Percentiles rank a stretch among this genome's conserved stretches.
These are phyloP conservation scores for Bromus sterilis DNA, from an alignment of 176 grass and related monocot genomes.

Conservation along the genomic window DNA sequence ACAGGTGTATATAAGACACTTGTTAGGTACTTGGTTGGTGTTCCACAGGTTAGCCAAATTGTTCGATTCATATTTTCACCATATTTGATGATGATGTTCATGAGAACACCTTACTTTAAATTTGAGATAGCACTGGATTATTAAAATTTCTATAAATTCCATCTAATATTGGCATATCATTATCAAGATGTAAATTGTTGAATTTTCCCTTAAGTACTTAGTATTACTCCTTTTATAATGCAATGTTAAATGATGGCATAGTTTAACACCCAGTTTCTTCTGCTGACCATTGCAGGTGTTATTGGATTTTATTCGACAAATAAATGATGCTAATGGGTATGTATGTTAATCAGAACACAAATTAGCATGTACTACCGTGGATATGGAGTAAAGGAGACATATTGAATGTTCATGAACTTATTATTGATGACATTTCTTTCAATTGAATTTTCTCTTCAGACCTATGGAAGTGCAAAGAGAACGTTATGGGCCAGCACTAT, in stretches of 20 bases:
- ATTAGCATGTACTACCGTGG: neutral
- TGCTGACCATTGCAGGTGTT: slow-evolving; percentile 58
- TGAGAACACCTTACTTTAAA: neutral
- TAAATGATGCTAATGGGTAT: slow-evolving; percentile 98
- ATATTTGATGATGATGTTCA: neutral
- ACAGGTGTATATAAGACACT: slow-evolving; percentile 98
- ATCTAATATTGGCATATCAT: neutral
- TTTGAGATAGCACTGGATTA: neutral
- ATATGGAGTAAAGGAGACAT: neutral
- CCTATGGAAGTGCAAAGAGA: slow-evolving; percentile 98
- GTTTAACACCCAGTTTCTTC: slow-evolving; percentile 9
- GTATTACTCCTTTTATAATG: neutral
- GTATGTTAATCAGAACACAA: slow-evolving; percentile 8
- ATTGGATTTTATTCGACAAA: slow-evolving; percentile 89
- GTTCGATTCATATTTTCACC: slow-evolving; percentile 4
- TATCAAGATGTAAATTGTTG: neutral
- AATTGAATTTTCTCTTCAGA: slow-evolving; percentile 37
- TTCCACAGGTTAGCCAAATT: slow-evolving; percentile 64
- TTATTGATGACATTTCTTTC: slow-evolving; percentile 1
- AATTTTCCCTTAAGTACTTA: neutral
- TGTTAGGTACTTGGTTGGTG: slow-evolving; percentile 97
- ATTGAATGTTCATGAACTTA: neutral
- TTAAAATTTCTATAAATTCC: neutral
- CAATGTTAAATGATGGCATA: slow-evolving; percentile 7
- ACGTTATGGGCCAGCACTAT: slow-evolving; percentile 86